Evolutionary conservation across 1,284 basidiomycete genomes (phyloP).

Genomic region (Mycena sp.): DNA sequence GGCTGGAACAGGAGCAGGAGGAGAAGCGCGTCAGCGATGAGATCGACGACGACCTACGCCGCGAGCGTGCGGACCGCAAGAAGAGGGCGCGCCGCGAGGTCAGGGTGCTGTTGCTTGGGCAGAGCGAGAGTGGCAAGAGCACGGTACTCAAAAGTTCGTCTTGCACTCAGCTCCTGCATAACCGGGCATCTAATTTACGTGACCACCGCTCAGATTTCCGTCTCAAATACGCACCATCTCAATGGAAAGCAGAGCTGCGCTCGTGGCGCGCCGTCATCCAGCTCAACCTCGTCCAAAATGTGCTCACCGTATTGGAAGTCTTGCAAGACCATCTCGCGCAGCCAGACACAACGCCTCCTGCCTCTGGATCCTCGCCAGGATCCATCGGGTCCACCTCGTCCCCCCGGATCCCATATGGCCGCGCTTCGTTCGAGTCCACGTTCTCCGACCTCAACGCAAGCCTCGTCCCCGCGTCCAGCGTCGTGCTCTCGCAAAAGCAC

Average conservation of each 20-base stretch:
- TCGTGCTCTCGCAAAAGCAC: conserved; percentile 55
- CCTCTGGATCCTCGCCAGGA: background rate
- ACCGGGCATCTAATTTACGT: background rate
- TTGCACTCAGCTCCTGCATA: conserved; percentile 51
- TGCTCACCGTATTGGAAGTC: conserved; percentile 71
- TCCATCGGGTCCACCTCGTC: conserved; percentile 42
- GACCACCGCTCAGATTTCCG: conserved; percentile 63
- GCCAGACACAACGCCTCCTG: background rate
- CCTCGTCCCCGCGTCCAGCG: conserved; percentile 10
- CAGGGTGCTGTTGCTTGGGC: conserved; percentile 75
- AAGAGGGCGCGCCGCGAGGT: conserved; percentile 66
- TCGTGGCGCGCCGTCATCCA: conserved; percentile 82
- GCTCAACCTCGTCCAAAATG: conserved; percentile 78
- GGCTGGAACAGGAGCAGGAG: conserved; percentile 65
- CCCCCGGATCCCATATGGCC: conserved; percentile 28
- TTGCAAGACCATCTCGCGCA: conserved; percentile 39
- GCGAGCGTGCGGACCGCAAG: conserved; percentile 62
- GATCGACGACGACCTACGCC: conserved; percentile 80
- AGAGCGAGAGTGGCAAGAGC: conserved; percentile 83
- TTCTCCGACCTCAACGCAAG: conserved; percentile 51
- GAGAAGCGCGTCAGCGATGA: conserved; percentile 73
- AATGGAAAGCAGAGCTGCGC: conserved; percentile 63
- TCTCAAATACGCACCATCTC: conserved; percentile 65
- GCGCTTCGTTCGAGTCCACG: conserved; percentile 44
- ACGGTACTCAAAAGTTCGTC: conserved; percentile 71